phyloP scores from a whole-genome alignment of 371 early-diverging fungal genomes.

The Apophysomyces trapeziformis region DNA sequence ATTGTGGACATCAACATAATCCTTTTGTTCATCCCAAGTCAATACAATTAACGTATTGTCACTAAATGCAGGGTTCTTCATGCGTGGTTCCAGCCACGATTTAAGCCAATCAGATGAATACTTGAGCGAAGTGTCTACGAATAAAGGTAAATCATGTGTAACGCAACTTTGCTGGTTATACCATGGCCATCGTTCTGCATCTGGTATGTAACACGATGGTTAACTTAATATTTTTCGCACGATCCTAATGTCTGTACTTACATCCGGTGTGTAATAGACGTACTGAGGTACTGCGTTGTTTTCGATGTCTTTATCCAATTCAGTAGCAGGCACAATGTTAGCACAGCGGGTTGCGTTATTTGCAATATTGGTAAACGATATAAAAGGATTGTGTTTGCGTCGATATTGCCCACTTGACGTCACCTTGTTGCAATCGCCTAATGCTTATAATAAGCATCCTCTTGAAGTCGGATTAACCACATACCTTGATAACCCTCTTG shows the following conservation, averaged over 20 bases:
- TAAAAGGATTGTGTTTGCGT: conserved; percentile 70
- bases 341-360: conserved; percentile 48
- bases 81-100: conserved; percentile 45
- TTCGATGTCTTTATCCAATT: conserved; percentile 52
- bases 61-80: conserved; percentile 34
- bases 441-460: not conserved
- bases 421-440: conserved; percentile 27
- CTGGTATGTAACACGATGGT: conserved; percentile 13
- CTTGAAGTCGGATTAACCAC: not conserved
- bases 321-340: conserved; percentile 52
- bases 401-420: conserved; percentile 31
- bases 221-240: conserved; percentile 3
- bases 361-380: conserved; percentile 51
- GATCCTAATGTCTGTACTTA: conserved; percentile 17
- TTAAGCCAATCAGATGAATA: conserved; percentile 48
- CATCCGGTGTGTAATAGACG: conserved; percentile 49
- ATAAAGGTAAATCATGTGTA: not conserved
- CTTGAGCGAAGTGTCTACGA: conserved; percentile 36
- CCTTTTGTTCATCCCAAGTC: conserved; percentile 49
- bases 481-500: conserved; percentile 54
- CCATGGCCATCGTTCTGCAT: conserved; percentile 53
- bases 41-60: conserved; percentile 51
- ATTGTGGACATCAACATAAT: conserved; percentile 26
- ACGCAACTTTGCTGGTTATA: not conserved
- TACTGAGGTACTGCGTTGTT: conserved; percentile 52